Percentiles rank a stretch among this genome's conserved stretches.
Evolutionary conservation across 1,139 yeast genomes (phyloP).

Genomic region (Saccharomycopsis phalli): DNA sequence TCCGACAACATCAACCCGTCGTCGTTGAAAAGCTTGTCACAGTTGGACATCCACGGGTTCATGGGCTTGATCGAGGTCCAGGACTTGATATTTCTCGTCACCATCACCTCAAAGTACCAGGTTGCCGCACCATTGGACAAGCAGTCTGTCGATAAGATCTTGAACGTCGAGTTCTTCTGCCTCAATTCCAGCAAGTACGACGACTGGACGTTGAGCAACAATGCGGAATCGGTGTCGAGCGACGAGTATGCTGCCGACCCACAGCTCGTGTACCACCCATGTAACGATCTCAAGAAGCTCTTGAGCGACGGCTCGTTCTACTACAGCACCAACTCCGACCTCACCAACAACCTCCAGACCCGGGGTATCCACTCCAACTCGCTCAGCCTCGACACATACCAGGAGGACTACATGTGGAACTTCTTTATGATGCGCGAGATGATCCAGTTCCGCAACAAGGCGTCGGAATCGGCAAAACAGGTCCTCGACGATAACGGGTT

Average conservation of each 20-base stretch:
- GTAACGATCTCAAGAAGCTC: conserved; percentile 67
- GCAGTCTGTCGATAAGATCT: conserved; percentile 73
- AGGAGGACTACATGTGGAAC: conserved; percentile 95
- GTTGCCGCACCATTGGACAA: conserved; percentile 81
- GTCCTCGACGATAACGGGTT: conserved; percentile 69
- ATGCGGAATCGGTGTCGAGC: not conserved
- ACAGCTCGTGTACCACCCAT: conserved; percentile 52
- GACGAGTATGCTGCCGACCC: conserved; percentile 21
- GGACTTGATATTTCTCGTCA: conserved; percentile 61
- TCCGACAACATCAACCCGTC: conserved; percentile 25
- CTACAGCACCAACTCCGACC: conserved; percentile 84
- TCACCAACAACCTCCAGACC: conserved; percentile 73
- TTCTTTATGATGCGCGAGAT: conserved; percentile 82
- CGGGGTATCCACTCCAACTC: conserved; percentile 46
- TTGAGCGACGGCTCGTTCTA: conserved; percentile 85
- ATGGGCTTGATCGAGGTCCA: conserved; percentile 72
- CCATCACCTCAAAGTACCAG: conserved; percentile 63
- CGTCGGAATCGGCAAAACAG: conserved; percentile 49
- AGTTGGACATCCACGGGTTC: conserved; percentile 65
- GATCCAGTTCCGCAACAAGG: conserved; percentile 59
- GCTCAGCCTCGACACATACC: conserved; percentile 48
- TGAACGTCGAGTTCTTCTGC: conserved; percentile 78
- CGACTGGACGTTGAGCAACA: conserved; percentile 42
- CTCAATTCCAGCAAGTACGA: conserved; percentile 73
- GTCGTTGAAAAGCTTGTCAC: conserved; percentile 40